Base-by-base conservation (phyloP, 179 eudicot genomes). In the Patellifolia procumbens region DNA sequence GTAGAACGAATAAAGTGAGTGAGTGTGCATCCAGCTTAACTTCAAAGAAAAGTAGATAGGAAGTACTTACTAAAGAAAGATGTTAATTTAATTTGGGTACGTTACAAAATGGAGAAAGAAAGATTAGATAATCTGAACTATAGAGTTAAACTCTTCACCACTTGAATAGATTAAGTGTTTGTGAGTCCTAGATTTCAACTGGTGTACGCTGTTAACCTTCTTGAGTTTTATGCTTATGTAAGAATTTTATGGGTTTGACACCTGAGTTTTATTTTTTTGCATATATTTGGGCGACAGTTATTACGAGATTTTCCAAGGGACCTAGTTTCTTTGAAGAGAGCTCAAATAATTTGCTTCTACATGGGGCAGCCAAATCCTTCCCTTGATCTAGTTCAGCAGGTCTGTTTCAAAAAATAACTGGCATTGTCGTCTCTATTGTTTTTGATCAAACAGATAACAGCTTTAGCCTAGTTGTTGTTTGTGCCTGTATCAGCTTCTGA, bases 291-390 rank as follows among this genome's bases (percentile, higher is more conserved):
- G 32, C 74, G 82, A 74, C 89, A 94, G 98, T 81, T 92, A 34
- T 55, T 92, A 67, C 85, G 78, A 32, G 85, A 88, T 59, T 94
- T 88, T 85, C 98, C 98, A 16, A 89, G 83, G 82, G 98, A 94
- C 76, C 75, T 94, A 64, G 81, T 65, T 32, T 91, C 98, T 65
- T 83, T 94, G 71, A 94, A 89, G 86, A 86, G 94, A 83, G 95
- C 91, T 82, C 98, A 94, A 84, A 61, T 91, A 58, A 85, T 92
- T 63, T 89, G 93, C 77, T 94, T 94, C 81, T 94, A 91, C 83
- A 89, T 90, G 94, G 98, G 93, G 76, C 90, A 86, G 81, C 86
- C 93, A 42, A 87, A 84, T 78, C 86, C 84, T 24, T 92, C 82
- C 32, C 83, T 94, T 78, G 79, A 90, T 56, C 87, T 94, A 72